Conservation (phyloP, 345 rosid genomes). For the Theobroma cacao region DNA sequence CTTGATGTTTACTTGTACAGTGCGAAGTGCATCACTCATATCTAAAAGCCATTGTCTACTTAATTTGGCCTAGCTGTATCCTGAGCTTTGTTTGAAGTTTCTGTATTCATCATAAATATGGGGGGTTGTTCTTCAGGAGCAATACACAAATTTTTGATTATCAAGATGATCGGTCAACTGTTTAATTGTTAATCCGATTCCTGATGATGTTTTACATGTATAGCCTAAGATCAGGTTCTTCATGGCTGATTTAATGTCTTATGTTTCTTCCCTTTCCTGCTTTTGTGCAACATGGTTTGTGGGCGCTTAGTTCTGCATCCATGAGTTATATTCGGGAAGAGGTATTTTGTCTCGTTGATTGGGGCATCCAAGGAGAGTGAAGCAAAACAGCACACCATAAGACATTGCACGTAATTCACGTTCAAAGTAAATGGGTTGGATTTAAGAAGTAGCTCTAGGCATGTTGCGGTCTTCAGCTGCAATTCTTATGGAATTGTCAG, state of each 20-base stretch:
- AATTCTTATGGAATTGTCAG: background rate
- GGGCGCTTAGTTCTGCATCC: background rate
- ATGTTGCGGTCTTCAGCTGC: background rate
- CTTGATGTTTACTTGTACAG: background rate
- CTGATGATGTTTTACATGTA: background rate
- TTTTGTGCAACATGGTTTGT: background rate
- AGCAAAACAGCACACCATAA: no score
- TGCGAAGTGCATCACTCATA: background rate
- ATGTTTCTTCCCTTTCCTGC: background rate
- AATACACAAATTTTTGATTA: background rate
- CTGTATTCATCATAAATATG: background rate
- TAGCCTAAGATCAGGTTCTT: background rate
- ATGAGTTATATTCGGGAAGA: no score
- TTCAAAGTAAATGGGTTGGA: background rate
- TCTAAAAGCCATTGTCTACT: background rate
- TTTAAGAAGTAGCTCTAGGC: constrained; percentile 3
- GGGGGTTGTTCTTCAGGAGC: no score
- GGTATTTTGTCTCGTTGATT: no score
- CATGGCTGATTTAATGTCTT: background rate
- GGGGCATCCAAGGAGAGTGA: no score
- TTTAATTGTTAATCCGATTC: background rate
- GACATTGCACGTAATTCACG: no score
- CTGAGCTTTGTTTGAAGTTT: background rate
- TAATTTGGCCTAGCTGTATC: background rate
- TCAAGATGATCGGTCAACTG: background rate